A percentile compares a stretch with the other conserved stretches of the same genome.
Evolutionary conservation across 345 rosid species (phyloP).

Genomic region (Geranium rotundifolium): DNA sequence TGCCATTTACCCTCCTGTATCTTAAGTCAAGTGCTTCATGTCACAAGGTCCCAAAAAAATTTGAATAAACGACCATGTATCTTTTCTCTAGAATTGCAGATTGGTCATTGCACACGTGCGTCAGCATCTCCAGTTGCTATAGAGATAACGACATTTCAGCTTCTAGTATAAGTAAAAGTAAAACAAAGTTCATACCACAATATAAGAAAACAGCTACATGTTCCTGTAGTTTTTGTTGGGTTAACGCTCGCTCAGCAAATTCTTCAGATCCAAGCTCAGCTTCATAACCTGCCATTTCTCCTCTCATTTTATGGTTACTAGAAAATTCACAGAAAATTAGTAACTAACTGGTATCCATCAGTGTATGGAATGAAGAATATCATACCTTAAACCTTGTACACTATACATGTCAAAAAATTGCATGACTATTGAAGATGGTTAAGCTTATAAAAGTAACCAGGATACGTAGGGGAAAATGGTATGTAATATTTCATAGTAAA

Average conservation of each 20-base stretch:
- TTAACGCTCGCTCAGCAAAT: conserved; percentile 41
- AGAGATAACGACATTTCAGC: not conserved
- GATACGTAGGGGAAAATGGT: too few relatives aligned
- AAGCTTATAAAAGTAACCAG: too few relatives aligned
- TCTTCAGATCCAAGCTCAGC: conserved; percentile 65
- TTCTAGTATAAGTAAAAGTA: not conserved
- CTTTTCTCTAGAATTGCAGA: conserved; percentile 63
- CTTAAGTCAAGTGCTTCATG: too few relatives aligned
- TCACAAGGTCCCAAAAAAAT: too few relatives aligned
- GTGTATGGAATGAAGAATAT: not conserved
- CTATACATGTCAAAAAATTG: not conserved
- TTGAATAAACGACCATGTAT: conserved; percentile 16
- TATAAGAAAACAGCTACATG: conserved; percentile 22
- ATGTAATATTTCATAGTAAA: not conserved
- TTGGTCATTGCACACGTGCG: conserved; percentile 66
- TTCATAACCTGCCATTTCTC: conserved; percentile 71
- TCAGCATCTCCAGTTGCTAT: conserved; percentile 40
- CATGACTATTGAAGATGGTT: too few relatives aligned
- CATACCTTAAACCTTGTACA: not conserved
- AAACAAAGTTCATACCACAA: not conserved
- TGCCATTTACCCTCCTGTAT: not conserved
- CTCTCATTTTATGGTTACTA: conserved; percentile 19
- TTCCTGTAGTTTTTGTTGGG: conserved; percentile 47
- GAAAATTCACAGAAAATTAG: too few relatives aligned
- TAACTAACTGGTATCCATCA: too few relatives aligned